Percentiles rank a stretch among this genome's conserved stretches.
Evolutionary conservation across 1,284 basidiomycete species (phyloP).

Genomic region (Puccinia sorghi): DNA sequence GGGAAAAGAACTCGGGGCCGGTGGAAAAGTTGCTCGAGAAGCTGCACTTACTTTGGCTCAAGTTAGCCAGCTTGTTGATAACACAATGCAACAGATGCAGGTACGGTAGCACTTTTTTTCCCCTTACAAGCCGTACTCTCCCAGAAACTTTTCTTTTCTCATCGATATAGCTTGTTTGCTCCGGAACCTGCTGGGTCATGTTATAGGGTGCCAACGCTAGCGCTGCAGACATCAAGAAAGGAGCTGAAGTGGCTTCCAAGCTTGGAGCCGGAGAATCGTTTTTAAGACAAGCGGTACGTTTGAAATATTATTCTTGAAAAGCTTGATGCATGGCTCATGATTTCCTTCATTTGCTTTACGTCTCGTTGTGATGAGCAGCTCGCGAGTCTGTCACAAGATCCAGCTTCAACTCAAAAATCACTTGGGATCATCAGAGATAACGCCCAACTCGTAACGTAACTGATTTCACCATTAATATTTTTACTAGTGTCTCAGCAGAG

Average conservation of each 20-base stretch:
- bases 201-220: not conserved
- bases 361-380: not conserved
- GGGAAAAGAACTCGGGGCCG: not conserved
- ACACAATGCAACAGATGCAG: slow-evolving; percentile 9
- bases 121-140: not conserved
- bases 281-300: slow-evolving; percentile 10
- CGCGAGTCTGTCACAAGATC: slow-evolving; percentile 9
- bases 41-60: slow-evolving; percentile 8
- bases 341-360: not conserved
- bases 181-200: not conserved
- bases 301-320: not conserved
- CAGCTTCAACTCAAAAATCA: slow-evolving; percentile 10
- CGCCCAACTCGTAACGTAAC: not conserved
- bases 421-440: slow-evolving; percentile 24
- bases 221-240: not conserved
- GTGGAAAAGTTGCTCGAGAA: slow-evolving; percentile 3
- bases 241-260: slow-evolving; percentile 6
- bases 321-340: not conserved
- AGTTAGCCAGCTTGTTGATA: slow-evolving; percentile 1
- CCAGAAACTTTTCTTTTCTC: not conserved
- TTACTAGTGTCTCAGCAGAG: not conserved
- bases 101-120: not conserved
- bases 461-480: not conserved
- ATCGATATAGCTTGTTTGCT: not conserved
- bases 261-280: slow-evolving; percentile 10